Evolutionary conservation across 2,329 filamentous ascomycete species (phyloP), one percentile per base, ranked within the genome.

Genomic region (Ceratocystis variospora): DNA sequence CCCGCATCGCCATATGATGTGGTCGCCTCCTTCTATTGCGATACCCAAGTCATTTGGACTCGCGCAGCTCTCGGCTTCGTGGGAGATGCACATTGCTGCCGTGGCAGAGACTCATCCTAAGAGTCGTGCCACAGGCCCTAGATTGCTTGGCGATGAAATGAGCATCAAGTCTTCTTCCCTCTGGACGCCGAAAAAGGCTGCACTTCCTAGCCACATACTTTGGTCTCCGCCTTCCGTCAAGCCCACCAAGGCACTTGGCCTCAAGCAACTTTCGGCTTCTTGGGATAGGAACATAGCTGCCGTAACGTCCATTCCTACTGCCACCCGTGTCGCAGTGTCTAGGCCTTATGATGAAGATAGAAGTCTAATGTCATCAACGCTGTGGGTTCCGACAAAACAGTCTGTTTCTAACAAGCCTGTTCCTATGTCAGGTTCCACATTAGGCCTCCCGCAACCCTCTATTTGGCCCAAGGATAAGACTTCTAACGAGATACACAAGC

Each of bases 381-480:
- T 68, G 10, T 68, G 67, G 67, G 33, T 45, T 5, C 59, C 65
- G 7, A 63, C 41, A 48, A 25, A 19, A 8, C n/a, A 62, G 41
- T 12, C 44, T n/a, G 31, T 62, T 25, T 25, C 64, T 12, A 50
- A 50, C 31, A 61, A 41, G 37, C 3, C 57, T 25, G 55, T 45
- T 25, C 41, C 25, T 17, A 4, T 31, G 10, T 48, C n/a, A 12
- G 45, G 55, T 28, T 53, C 62, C 15, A 33, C n/a, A 8, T 61
- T 66, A 19, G 70, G 70, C 10, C 70, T 77, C 6, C 72, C 75
- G 1, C 75, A 78, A 67, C 76, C 75, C 3, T 73, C 75, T 45
- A 70, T 72, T 46, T 68, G 70, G n/a, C 72, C 69, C 37, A 41
- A 41, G 10, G 10, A 41, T 33, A 61, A 55, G 22, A 57, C 66